These are phyloP conservation scores for Medakamo hakoo DNA, from an alignment of 139 green algal species.

Conservation along the genomic window DNA sequence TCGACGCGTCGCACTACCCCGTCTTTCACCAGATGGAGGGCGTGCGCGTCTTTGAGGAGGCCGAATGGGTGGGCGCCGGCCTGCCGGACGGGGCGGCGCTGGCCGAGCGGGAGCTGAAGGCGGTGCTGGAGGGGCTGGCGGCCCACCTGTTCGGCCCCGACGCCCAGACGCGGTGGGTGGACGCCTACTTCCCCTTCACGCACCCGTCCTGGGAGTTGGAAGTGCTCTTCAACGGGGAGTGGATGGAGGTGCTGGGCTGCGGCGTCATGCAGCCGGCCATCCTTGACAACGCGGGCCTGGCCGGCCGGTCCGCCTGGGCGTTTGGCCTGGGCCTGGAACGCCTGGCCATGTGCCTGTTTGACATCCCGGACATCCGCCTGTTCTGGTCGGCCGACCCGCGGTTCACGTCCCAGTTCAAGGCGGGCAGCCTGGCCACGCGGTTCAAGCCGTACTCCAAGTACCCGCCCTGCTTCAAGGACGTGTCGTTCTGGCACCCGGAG, in stretches of 20 bases:
- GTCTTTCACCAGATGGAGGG: conserved; percentile 99
- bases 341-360: conserved; percentile 96
- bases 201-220: conserved; percentile 94
- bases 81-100: conserved; percentile 25
- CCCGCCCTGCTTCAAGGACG: conserved; percentile 92
- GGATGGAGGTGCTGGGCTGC: conserved; percentile 97
- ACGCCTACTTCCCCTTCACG: conserved; percentile 99
- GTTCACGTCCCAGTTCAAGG: conserved; percentile 83
- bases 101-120: conserved; percentile 71
- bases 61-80: conserved; percentile 45
- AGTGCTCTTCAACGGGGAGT: conserved; percentile 97
- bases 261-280: conserved; percentile 88
- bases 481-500: conserved; percentile 88
- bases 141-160: conserved; percentile 69
- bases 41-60: conserved; percentile 23
- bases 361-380: conserved; percentile 95
- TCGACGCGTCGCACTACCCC: conserved; percentile 97
- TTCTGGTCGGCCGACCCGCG: conserved; percentile 86
- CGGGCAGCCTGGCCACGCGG: conserved; percentile 31
- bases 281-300: conserved; percentile 48
- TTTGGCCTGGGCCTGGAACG: conserved; percentile 85
- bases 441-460: conserved; percentile 97
- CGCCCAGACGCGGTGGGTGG: conserved; percentile 80
- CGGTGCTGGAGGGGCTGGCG: conserved; percentile 73
- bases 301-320: conserved; percentile 27